Evolutionary conservation across 2,329 filamentous ascomycete genomes (phyloP).

Genomic region (Helicocarpus griseus): DNA sequence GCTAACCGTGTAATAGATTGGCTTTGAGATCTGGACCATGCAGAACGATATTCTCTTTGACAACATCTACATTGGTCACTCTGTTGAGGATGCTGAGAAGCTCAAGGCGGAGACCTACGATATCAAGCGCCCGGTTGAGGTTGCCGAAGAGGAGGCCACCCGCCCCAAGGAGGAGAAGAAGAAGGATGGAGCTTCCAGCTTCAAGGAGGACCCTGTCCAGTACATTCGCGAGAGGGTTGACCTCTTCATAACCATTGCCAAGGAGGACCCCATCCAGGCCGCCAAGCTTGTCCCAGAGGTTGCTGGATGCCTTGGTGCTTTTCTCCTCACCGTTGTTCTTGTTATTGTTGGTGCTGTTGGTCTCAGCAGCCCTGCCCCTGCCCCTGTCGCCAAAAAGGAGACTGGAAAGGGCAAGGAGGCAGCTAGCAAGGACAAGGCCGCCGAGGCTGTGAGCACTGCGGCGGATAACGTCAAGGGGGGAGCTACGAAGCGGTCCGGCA

Average conservation of each 20-base stretch:
- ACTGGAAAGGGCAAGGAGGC: slow-evolving; percentile 64
- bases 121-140: slow-evolving; percentile 75
- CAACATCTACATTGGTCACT: slow-evolving; percentile 99
- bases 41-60: slow-evolving; percentile 97
- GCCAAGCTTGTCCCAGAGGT: slow-evolving; percentile 87
- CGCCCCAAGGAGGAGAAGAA: slow-evolving; percentile 66
- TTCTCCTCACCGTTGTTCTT: slow-evolving; percentile 60
- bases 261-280: slow-evolving; percentile 73
- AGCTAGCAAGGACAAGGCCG: slow-evolving; percentile 54
- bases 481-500: slow-evolving; percentile 51
- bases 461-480: slow-evolving; percentile 67
- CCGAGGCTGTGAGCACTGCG: slow-evolving; percentile 50
- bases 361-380: slow-evolving; percentile 51
- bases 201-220: slow-evolving; percentile 79
- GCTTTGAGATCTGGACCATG: slow-evolving; percentile 99
- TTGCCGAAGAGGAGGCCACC: slow-evolving; percentile 64
- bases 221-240: slow-evolving; percentile 90
- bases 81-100: slow-evolving; percentile 80
- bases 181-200: slow-evolving; percentile 65
- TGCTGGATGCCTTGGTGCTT: slow-evolving; percentile 65
- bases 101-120: slow-evolving; percentile 83
- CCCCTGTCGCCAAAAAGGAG: slow-evolving; percentile 60
- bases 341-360: slow-evolving; percentile 59
- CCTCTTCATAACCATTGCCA: slow-evolving; percentile 76
- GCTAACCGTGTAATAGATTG: slow-evolving; percentile 52